Evolutionary conservation across 73 alveolate species (phyloP), one percentile per base, ranked within the genome.

Genomic region (Stentor coeruleus): DNA sequence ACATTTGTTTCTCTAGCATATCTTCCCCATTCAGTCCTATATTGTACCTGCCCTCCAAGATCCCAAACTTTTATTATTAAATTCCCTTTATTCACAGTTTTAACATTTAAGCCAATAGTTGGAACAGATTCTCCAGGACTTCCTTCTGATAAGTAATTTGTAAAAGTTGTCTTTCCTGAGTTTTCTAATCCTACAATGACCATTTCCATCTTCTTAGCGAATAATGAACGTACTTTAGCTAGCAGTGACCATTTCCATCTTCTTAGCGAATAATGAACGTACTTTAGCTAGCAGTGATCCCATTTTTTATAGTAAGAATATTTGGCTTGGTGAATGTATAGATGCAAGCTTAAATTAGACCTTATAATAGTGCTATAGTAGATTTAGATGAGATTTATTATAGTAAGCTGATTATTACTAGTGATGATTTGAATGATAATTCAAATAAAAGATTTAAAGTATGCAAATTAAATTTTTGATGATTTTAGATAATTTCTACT

Each of bases 11-110:
- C 93, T 85, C 84, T 81, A 0, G 98, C 94, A 82, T 94, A 94
- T 73, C 90, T 90, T n/a, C 89, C 95, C 97, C 98, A 94, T 81
- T 94, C 96, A 42, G 94, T 88, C 59, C 98, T 72, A 89, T 94
- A 94, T 76, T 94, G 90, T 35, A 93, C 90, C 85, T 94, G 93
- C 11, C 98, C 98, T 76, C 98, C 98, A 28, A 94, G 88, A 75
- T 94, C 98, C 97, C 98, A 94, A 33, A 38, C 72, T 37, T 94
- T 94, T 93, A 94, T 85, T 33, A 86, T 88, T 35, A 94, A 93
- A 74, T 91, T 92, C 60, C 97, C 98, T 79, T 92, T 93, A 79
- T 87, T 81, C 30, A 93, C 94, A 73, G 86, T 82, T 84, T 83
- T 92, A 14, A 92, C 97, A 85, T 94, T 92, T 39, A 93, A 74